phyloP scores from a whole-genome alignment of 345 rosid species.

The Atalantia buxifolia region DNA sequence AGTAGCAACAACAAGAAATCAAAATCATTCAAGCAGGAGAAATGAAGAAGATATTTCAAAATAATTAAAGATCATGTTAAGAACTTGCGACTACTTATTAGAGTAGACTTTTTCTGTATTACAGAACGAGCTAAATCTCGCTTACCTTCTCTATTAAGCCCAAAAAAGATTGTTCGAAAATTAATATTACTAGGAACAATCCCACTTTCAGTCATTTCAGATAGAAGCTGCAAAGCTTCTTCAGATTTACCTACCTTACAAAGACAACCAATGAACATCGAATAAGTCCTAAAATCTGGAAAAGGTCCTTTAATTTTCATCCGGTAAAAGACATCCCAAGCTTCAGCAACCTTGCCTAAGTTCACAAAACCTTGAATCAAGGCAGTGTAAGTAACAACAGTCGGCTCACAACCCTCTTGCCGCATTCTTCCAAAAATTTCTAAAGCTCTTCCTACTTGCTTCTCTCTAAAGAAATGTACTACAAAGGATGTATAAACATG shows the following conservation, averaged over 20 bases:
- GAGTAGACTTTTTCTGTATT: conserved; percentile 46
- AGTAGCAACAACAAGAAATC: background rate
- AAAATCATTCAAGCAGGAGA: background rate
- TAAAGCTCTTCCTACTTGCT: conserved; percentile 43
- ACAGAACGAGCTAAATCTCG: conserved; percentile 54
- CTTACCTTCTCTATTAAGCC: conserved; percentile 76
- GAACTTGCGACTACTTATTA: conserved; percentile 41
- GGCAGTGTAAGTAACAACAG: conserved; percentile 68
- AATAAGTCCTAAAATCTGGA: conserved; percentile 77
- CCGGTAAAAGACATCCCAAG: conserved; percentile 46
- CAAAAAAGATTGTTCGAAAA: conserved; percentile 57
- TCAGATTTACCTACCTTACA: conserved; percentile 60
- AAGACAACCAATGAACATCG: conserved; percentile 57
- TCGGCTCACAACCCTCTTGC: conserved; percentile 48
- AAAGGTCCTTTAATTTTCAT: conserved; percentile 47
- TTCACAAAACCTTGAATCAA: conserved; percentile 65
- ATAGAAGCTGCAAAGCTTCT: conserved; percentile 56
- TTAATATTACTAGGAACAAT: conserved; percentile 65
- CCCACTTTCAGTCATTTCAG: conserved; percentile 56
- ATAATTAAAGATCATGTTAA: conserved; percentile 24
- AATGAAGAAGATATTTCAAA: background rate
- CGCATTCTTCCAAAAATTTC: conserved; percentile 50
- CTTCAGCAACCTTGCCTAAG: conserved; percentile 44
- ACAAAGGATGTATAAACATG: conserved; percentile 75
- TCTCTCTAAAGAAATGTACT: conserved; percentile 63